A percentile compares a stretch with the other conserved stretches of the same genome.
These are phyloP conservation scores for Nothophoma quercina DNA, from an alignment of 2,329 filamentous ascomycete genomes.

Conservation along the genomic window DNA sequence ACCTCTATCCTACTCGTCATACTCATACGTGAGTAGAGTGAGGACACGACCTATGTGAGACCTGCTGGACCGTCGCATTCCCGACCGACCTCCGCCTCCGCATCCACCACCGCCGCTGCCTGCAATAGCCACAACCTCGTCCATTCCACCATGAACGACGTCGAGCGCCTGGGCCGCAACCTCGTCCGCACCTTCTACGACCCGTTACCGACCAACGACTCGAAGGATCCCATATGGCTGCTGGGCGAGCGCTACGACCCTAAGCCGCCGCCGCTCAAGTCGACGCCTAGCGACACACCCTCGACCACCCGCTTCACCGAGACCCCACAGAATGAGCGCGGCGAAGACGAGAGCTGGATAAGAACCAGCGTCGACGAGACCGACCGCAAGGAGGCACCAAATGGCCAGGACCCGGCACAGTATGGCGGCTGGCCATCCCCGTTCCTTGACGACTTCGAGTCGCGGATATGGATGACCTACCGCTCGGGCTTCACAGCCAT, in stretches of 20 bases:
- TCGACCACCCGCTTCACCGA: constrained; percentile 26
- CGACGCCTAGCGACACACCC: constrained; percentile 26
- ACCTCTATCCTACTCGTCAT: too few species aligned
- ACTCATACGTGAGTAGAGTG: too few species aligned
- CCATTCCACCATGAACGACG: constrained; percentile 66
- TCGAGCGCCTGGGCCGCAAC: constrained; percentile 76
- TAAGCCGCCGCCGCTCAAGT: constrained; percentile 34
- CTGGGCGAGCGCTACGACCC: constrained; percentile 68
- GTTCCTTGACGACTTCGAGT: constrained; percentile 93
- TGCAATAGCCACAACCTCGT: constrained; percentile 9
- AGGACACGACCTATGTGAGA: too few species aligned
- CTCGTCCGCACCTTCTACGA: constrained; percentile 94
- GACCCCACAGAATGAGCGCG: constrained; percentile 36
- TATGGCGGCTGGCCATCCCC: constrained; percentile 77
- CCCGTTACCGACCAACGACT: constrained; percentile 83
- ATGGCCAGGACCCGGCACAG: constrained; percentile 45
- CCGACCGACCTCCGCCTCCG: constrained; percentile 21
- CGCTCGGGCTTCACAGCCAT: constrained; percentile 86
- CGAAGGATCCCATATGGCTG: constrained; percentile 80
- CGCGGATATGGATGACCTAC: constrained; percentile 95
- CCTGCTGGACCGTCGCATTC: constrained; percentile 21
- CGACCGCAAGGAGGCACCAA: constrained; percentile 65
- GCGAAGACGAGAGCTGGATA: constrained; percentile 63
- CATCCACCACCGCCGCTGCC: constrained; percentile 22
- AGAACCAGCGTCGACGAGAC: constrained; percentile 73